A percentile compares a stretch with the other conserved stretches of the same genome.
Conservation (phyloP, 208 protist genomes). For the Leishmania amazonensis region DNA sequence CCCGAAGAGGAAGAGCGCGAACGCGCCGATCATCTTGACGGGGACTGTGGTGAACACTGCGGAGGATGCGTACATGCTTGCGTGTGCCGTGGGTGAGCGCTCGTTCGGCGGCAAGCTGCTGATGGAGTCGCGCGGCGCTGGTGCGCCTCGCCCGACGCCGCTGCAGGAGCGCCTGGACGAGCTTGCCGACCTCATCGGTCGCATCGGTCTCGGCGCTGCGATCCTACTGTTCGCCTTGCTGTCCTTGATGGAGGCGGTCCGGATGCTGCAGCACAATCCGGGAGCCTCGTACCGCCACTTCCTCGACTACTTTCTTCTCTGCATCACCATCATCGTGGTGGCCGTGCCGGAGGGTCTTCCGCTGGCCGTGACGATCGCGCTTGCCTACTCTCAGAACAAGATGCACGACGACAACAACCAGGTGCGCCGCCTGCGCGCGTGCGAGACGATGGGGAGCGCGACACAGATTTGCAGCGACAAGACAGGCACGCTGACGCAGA, state of each 20-base stretch:
- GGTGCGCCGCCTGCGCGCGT: conserved; percentile 96
- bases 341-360: conserved; percentile 98
- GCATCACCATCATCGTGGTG: conserved; percentile 97
- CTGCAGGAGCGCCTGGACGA: conserved; percentile 94
- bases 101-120: conserved; percentile 92
- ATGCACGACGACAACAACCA: conserved; percentile 99
- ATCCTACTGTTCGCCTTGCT: conserved; percentile 69
- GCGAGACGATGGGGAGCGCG: conserved; percentile 98
- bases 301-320: conserved; percentile 90
- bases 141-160: conserved; percentile 79
- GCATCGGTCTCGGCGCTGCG: conserved; percentile 82
- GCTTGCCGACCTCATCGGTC: conserved; percentile 91
- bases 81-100: conserved; percentile 92
- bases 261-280: conserved; percentile 33
- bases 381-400: conserved; percentile 98
- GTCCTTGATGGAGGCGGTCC: conserved; percentile 47
- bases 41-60: conserved; percentile 91
- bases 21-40: conserved; percentile 86
- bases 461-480: conserved; percentile 99
- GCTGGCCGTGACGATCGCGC: conserved; percentile 97
- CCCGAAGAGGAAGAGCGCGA: conserved; percentile 71
- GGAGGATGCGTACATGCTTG: conserved; percentile 85
- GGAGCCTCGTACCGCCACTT: conserved; percentile 41
- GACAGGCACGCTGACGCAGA: conserved; percentile 98
- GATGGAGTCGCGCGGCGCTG: conserved; percentile 68